Base-by-base conservation (phyloP, 352 stramenopile species). In the Pythium scleroteichum region DNA sequence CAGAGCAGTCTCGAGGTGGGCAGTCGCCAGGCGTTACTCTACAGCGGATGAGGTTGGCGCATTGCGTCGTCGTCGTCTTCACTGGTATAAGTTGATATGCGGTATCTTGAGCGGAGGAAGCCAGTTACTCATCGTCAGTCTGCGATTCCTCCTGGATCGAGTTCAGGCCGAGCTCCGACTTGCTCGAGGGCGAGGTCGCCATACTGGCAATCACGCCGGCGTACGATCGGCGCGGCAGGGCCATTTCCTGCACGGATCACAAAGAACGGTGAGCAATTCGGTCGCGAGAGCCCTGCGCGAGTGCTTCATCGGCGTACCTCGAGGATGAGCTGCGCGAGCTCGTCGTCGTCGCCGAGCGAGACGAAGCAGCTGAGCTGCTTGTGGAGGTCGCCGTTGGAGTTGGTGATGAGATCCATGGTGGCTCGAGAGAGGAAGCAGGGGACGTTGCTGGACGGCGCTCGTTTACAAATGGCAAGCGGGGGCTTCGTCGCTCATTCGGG, bases 301-400 rank as follows among this genome's bases (percentile, higher is more conserved):
- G 5, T 7, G 14, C 4, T 17, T 20, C 3, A 55, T 44, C 5
- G 13, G 51, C 68, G 35, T 59, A 90, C 80, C 78, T 91, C 79
- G 50, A 89, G 82, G 55, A 91, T 88, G 35, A 87, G 54, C 67
- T 89, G 82, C 56, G 79, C 71, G 72, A 90, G 75, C 64, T 92
- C 82, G 68, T 92, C 82, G 65, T 90, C 75, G 40, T 79, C 76
- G 26, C 59, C 71, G 33, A 90, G 68, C 27, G 76, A 79, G 59
- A 92, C 76, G 66, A 92, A 92, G 66, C 73, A 87, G 71, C 78
- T 79, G 29, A 92, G 71, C 71, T 90, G 80, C 62, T 80, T 79
- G 52, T 88, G 74, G 47, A 80, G 71, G 55, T 79, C 75, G 38
- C 47, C 27, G 58, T 64, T 59, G 9, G 53, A 48, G 45, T 33